Conservation (phyloP, 192 early-diverging fungal species). For the Dimargaris cristalligena region DNA sequence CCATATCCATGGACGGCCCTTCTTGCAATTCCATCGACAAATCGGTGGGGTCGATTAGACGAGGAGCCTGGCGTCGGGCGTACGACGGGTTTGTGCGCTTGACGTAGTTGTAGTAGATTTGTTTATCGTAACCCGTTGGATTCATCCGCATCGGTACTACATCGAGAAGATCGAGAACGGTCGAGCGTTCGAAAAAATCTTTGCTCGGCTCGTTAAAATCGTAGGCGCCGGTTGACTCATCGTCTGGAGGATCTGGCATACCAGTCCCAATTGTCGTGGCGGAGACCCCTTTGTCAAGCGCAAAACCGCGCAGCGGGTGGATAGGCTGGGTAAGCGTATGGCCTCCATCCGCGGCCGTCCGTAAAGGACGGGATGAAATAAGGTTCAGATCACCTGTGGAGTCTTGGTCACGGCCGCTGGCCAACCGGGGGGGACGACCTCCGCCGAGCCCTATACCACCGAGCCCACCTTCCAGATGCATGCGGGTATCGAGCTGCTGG, state of each 20-base stretch:
- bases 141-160: conserved; percentile 4
- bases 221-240: background rate
- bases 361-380: too few relatives aligned
- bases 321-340: background rate
- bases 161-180: conserved; percentile 3
- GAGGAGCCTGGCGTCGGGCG: background rate
- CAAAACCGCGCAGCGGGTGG: background rate
- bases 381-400: too few relatives aligned
- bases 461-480: too few relatives aligned
- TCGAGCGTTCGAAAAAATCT: conserved; percentile 10
- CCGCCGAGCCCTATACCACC: too few relatives aligned
- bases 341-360: background rate
- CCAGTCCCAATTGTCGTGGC: too few relatives aligned
- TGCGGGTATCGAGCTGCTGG: background rate
- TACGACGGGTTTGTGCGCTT: conserved; percentile 1
- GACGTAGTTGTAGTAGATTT: conserved; percentile 11
- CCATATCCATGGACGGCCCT: conserved; percentile 7
- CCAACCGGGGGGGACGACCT: background rate
- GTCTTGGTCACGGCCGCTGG: background rate
- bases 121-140: conserved; percentile 6
- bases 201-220: background rate
- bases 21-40: conserved; percentile 4
- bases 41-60: conserved; percentile 6
- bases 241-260: background rate
- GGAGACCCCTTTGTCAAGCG: background rate